phyloP scores from a whole-genome alignment of 2,329 filamentous ascomycete genomes.

The Pestalotiopsis sp. region DNA sequence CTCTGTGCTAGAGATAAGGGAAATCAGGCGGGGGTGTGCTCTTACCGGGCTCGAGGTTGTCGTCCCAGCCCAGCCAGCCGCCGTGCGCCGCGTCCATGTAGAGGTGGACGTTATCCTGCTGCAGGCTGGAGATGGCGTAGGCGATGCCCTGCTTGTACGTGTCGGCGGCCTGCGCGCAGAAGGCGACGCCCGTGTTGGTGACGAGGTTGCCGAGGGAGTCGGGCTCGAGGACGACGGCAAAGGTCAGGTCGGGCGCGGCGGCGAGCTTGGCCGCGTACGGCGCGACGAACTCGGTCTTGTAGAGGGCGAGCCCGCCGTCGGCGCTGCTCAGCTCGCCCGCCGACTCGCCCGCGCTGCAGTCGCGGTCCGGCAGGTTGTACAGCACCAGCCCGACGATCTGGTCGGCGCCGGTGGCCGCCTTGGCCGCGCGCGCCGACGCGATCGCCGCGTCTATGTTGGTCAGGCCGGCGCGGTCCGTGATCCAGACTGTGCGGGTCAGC shows the following conservation, averaged over 20 bases:
- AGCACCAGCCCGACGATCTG: constrained; percentile 46
- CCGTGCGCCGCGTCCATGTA: constrained; percentile 46
- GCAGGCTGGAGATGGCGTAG: constrained; percentile 41
- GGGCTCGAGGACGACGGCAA: constrained; percentile 46
- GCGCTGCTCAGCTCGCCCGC: constrained; percentile 41
- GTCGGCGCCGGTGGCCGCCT: background rate
- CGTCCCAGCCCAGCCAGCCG: constrained; percentile 45
- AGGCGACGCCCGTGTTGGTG: constrained; percentile 38
- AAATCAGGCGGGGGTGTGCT: background rate
- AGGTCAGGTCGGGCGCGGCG: constrained; percentile 39
- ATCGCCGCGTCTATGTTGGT: constrained; percentile 56
- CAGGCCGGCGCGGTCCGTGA: constrained; percentile 39
- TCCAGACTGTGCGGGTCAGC: constrained; percentile 33
- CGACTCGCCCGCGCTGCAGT: constrained; percentile 46
- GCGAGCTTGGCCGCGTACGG: constrained; percentile 39
- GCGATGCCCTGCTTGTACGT: constrained; percentile 45
- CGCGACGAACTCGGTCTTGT: constrained; percentile 43
- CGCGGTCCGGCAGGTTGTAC: constrained; percentile 46
- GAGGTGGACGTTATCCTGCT: constrained; percentile 38
- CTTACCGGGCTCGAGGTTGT: constrained; percentile 39
- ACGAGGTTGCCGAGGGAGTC: constrained; percentile 46
- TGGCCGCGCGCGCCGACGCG: constrained; percentile 32
- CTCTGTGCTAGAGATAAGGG: background rate
- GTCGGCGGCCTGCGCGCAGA: constrained; percentile 39
- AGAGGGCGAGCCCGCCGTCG: constrained; percentile 39